Conservation (phyloP, 306 rosid genomes). For the Sphenostylis stenocarpa region DNA sequence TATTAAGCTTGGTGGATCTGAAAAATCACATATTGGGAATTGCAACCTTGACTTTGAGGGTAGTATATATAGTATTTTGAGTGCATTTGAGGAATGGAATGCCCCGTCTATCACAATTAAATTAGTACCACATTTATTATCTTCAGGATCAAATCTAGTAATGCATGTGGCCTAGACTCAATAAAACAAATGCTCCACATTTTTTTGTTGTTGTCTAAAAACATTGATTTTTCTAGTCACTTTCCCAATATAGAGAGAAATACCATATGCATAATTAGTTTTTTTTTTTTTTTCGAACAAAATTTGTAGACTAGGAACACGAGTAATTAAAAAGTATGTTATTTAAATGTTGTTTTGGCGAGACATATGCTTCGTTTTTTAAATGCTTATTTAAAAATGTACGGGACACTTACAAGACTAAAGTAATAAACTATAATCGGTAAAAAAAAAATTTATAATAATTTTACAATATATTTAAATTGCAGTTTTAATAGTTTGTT, state of each 20-base stretch:
- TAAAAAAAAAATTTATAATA: no score
- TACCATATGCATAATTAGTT: neutral
- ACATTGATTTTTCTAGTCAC: neutral
- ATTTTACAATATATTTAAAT: no score
- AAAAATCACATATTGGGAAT: neutral
- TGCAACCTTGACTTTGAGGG: neutral
- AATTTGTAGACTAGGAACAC: no score
- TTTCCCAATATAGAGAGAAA: neutral
- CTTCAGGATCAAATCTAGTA: neutral
- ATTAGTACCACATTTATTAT: neutral
- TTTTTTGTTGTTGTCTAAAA: neutral
- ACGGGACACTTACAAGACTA: no score
- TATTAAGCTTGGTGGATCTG: neutral
- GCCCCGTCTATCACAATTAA: neutral
- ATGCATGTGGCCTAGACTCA: neutral
- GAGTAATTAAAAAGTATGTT: neutral
- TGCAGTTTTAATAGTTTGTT: no score
- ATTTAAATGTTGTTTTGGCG: neutral
- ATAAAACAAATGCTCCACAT: neutral
- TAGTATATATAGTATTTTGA: neutral
- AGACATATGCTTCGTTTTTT: no score
- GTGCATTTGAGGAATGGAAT: neutral
- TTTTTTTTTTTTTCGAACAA: neutral
- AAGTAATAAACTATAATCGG: no score
- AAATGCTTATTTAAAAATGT: no score